These are phyloP conservation scores for Salix caprea DNA, from an alignment of 345 rosid genomes.

Conservation along the genomic window DNA sequence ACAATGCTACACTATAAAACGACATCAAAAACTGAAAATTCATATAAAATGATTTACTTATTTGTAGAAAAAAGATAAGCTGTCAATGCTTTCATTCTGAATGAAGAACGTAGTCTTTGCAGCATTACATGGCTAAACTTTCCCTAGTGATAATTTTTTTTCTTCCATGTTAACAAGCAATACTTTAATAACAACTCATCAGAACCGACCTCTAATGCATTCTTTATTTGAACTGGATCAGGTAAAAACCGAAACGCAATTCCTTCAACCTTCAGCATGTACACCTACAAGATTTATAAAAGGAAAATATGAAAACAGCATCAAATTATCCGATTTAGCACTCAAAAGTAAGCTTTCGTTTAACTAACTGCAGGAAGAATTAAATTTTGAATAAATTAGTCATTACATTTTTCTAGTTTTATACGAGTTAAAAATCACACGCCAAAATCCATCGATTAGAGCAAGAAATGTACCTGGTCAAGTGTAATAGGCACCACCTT, in stretches of 20 bases:
- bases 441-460: background rate
- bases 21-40: background rate
- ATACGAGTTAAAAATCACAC: background rate
- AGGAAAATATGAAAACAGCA: background rate
- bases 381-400: background rate
- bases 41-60: background rate
- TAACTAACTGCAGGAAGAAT: background rate
- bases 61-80: background rate
- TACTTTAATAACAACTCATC: background rate
- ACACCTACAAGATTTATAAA: slow-evolving; percentile 45
- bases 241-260: slow-evolving; percentile 92
- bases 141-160: background rate
- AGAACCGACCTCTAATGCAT: slow-evolving; percentile 76
- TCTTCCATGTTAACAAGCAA: background rate
- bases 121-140: background rate
- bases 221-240: slow-evolving; percentile 88
- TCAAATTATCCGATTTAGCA: background rate
- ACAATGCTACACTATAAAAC: background rate
- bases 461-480: slow-evolving; percentile 53
- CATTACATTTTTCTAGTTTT: background rate
- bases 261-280: slow-evolving; percentile 85
- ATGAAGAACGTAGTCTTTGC: background rate
- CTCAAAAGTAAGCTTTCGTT: background rate
- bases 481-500: slow-evolving; percentile 87
- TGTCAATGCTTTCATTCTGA: background rate